These are phyloP conservation scores for Metschnikowia vanudenii DNA, from an alignment of 805 yeast species.

Conservation along the genomic window DNA sequence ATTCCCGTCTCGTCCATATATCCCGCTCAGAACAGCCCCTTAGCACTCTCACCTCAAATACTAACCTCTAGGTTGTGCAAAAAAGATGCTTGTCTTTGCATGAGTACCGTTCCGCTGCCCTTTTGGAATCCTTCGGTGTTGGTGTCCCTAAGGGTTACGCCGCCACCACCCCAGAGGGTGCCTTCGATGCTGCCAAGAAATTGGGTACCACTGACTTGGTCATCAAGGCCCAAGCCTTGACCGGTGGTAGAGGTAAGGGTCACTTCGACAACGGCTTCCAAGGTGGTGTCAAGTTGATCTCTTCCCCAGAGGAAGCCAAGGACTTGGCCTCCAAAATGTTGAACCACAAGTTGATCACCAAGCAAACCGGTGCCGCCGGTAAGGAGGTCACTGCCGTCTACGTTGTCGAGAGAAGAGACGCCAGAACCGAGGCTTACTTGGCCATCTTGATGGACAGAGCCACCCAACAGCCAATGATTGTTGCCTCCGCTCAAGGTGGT, in stretches of 20 bases:
- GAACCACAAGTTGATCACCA: constrained; percentile 89
- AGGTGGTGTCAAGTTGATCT: constrained; percentile 93
- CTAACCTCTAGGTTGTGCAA: constrained; percentile 29
- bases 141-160: constrained; percentile 91
- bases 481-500: constrained; percentile 98
- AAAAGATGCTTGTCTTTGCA: constrained; percentile 85
- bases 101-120: constrained; percentile 91
- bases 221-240: constrained; percentile 95
- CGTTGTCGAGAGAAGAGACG: constrained; percentile 92
- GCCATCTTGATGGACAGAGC: constrained; percentile 95
- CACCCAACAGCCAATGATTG: constrained; percentile 85
- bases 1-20: too few species aligned
- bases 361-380: constrained; percentile 97
- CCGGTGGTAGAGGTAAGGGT: constrained; percentile 99
- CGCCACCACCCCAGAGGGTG: constrained; percentile 86
- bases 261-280: constrained; percentile 92
- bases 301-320: constrained; percentile 81
- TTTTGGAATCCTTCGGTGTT: constrained; percentile 78
- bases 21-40: too few species aligned
- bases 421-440: constrained; percentile 90
- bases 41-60: too few species aligned
- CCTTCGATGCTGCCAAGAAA: constrained; percentile 74
- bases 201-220: constrained; percentile 82
- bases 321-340: constrained; percentile 87
- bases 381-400: constrained; percentile 96